Conservation (phyloP, 768 basidiomycete species). For the Trametes cinnabarina region DNA sequence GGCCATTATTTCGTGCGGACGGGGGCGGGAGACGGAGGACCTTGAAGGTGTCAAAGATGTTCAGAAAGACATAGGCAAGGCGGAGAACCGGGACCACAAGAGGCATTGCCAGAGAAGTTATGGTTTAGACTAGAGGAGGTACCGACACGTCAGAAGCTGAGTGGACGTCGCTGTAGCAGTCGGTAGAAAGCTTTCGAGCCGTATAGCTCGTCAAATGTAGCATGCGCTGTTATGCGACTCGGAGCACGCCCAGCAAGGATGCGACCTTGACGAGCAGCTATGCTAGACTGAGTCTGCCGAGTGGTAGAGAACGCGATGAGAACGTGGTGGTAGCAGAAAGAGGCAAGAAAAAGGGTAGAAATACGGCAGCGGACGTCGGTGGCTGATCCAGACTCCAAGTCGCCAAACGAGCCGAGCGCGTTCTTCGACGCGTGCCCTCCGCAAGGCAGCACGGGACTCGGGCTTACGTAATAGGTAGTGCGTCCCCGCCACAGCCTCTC, state of each 20-base stretch:
- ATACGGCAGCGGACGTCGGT: slow-evolving; percentile 13
- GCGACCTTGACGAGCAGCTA: too few species aligned
- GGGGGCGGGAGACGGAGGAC: slow-evolving; percentile 66
- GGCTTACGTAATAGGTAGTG: slow-evolving; percentile 21
- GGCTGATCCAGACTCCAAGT: slow-evolving; percentile 6
- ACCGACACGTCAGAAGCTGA: neutral
- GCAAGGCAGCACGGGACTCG: slow-evolving; percentile 14
- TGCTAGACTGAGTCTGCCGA: too few species aligned
- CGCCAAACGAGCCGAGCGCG: slow-evolving; percentile 16
- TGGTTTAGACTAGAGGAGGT: neutral
- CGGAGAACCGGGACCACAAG: slow-evolving; percentile 67
- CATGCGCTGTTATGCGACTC: too few species aligned
- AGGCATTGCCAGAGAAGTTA: slow-evolving; percentile 48
- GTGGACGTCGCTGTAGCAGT: too few species aligned
- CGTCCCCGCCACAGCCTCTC: slow-evolving; percentile 2
- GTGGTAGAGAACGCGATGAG: neutral
- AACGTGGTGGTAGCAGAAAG: neutral
- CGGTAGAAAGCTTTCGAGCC: neutral
- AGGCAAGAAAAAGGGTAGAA: slow-evolving; percentile 5
- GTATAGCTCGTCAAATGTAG: neutral
- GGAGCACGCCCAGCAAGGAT: too few species aligned
- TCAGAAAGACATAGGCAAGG: slow-evolving; percentile 68
- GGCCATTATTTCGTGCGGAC: slow-evolving; percentile 51
- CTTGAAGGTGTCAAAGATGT: slow-evolving; percentile 85
- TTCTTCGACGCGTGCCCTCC: slow-evolving; percentile 18